Percentiles rank a stretch among this genome's conserved stretches.
phyloP scores from a whole-genome alignment of 129 eudicot genomes.

The Escallonia rubra region DNA sequence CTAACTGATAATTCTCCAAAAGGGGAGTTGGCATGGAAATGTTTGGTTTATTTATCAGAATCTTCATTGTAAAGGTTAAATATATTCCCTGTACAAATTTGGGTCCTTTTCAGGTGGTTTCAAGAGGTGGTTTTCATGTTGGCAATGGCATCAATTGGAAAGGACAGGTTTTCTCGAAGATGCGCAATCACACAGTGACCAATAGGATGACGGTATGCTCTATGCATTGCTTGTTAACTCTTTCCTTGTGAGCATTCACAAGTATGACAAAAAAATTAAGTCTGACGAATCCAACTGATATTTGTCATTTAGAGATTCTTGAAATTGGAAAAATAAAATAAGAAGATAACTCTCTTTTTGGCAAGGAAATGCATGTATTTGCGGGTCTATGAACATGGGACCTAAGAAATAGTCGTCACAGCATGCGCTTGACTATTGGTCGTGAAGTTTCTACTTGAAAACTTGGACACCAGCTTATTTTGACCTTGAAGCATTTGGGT shows the following conservation, averaged over 20 bases:
- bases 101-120: conserved; percentile 62
- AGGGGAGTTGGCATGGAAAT: not conserved
- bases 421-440: too few species aligned
- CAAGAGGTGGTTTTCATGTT: conserved; percentile 98
- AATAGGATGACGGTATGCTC: conserved; percentile 91
- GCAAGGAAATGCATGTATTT: too few species aligned
- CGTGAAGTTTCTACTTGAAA: too few species aligned
- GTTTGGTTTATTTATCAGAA: not conserved
- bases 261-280: too few species aligned
- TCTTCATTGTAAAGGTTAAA: not conserved
- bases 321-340: too few species aligned
- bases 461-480: too few species aligned
- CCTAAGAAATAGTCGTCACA: too few species aligned
- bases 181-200: conserved; percentile 96
- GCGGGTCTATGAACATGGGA: too few species aligned
- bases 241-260: not conserved
- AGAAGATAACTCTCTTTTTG: too few species aligned
- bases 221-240: not conserved
- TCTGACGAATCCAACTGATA: too few species aligned
- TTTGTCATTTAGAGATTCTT: too few species aligned
- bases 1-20: not conserved
- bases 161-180: conserved; percentile 98
- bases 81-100: conserved; percentile 9
- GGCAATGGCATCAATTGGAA: conserved; percentile 99
- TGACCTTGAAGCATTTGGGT: too few species aligned